Base-by-base conservation (phyloP, 2,329 filamentous ascomycete genomes). In the Chaetomiaceae sp. region DNA sequence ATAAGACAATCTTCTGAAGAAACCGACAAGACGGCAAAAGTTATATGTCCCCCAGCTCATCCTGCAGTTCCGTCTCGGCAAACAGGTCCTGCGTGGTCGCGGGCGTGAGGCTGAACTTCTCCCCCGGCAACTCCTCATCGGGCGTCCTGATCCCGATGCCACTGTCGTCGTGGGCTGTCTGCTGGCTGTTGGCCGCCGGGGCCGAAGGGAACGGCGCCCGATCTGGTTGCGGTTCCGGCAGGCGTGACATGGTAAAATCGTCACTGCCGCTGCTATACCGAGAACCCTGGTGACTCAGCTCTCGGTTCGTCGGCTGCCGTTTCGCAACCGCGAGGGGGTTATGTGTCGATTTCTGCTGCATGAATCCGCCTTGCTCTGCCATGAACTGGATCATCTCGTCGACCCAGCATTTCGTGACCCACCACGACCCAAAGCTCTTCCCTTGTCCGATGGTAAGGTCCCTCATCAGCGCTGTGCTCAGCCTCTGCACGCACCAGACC, bases 301-400 rank as follows among this genome's bases (percentile, higher is more conserved):
- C 68, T 45, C 70, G 69, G 31, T 60, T 64, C 8, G 66, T 57
- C 1, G 63, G 50, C 39, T 70, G 67, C n/a, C 64, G 64, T 46
- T 70, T 69, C 14, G 63, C 43, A 4, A 58, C 55, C 3, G 62
- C 58, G 7, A 63, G 61, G 12, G 62, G 56, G 7, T 63, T 61
- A 10, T 67, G 67, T 4, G 68, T 69, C 7, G 68, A 69, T 57
- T 72, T 79, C 52, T 77, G 77, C 58, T 77, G 76, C 73, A 96
- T 83, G 64, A 96, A 96, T 0, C 92, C 92, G 44, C 91, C 92
- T 61, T 91, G 85, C 62, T 95, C 89, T 0, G 89, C 89, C 59
- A 96, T 75, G 78, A 95, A 96, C 51, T 86, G 78, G 44, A 90
- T 82, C 88, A 95, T 95, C 70, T 97, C 92, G 63, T 96, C 91